Evolutionary conservation across 257 asterid species (phyloP), one percentile per base, ranked within the genome.

Genomic region (Paulownia fortunei): DNA sequence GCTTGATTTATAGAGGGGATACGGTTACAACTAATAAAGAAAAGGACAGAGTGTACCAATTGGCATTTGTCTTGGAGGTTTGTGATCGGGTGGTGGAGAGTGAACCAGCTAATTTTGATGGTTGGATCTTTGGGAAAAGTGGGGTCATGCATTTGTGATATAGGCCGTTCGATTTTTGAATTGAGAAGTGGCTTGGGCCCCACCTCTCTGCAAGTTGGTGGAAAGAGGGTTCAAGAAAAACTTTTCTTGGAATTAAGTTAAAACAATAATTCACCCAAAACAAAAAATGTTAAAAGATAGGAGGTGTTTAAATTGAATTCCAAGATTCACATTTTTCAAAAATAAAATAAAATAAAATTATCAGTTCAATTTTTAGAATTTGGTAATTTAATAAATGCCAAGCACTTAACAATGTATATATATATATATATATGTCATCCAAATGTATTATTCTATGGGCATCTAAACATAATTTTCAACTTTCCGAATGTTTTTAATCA

Each of bases 21-120:
- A 37, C 79, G 74, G 82, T 82, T 83, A 58, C 80, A 47, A 79
- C 73, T 54, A 49, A 63, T 63, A 59, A 77, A 36, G 71, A 16
- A 74, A 72, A 47, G 5, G 82, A 80, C 74, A 82, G 80, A 0
- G 32, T 6, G 30, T 27, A 13, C 51, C 19, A 60, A 59, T 46
- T 79, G 71, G 78, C 32, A 51, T 16, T 49, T 9, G 24, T 76
- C 70, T 83, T 58, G 70, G 58, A 39, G 6, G 63, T 67, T 77
- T 73, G 11, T 80, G 84, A 89, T 86, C 85, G 0, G 46, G 61
- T 86, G 86, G 86, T 61, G 64, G 62, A 86, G 58, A 82, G 0
- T 42, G 64, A 27, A 54, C 16, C 8, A 15, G 30, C 3, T 52
- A 16, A 49, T 36, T 66, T 66, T n/a, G 34, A 78, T 24, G 80